Conservation (phyloP, 345 rosid genomes). For the Rhodomyrtus tomentosa region DNA sequence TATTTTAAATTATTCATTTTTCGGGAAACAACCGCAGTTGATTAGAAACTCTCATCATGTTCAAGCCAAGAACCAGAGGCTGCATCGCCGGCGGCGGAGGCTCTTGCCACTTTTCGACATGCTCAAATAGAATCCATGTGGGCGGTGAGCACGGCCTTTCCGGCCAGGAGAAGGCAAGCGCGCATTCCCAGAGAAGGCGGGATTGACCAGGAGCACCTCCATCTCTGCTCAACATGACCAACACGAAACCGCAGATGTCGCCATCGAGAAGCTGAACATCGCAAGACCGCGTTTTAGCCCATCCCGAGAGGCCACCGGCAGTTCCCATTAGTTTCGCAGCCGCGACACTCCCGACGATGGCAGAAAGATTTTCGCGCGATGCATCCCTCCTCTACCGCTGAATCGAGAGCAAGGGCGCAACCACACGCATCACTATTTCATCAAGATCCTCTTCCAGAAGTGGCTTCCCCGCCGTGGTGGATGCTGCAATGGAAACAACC, state of each 20-base stretch:
- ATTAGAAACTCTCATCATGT: not conserved
- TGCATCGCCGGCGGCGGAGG: too few species aligned
- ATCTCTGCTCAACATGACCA: slow-evolving; percentile 75
- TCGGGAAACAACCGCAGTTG: accelerated
- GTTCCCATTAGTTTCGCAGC: slow-evolving; percentile 93
- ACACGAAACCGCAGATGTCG: slow-evolving; percentile 61
- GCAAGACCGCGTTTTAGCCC: slow-evolving; percentile 90
- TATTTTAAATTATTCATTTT: too few species aligned
- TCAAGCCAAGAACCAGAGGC: not conserved
- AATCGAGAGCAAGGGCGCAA: slow-evolving; percentile 67
- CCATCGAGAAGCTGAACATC: slow-evolving; percentile 81
- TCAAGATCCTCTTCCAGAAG: slow-evolving; percentile 67
- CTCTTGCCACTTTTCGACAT: too few species aligned
- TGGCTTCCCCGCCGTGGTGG: slow-evolving; percentile 78
- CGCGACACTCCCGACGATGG: slow-evolving; percentile 85
- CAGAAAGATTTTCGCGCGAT: slow-evolving; percentile 83
- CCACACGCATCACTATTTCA: slow-evolving; percentile 73
- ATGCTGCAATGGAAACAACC: slow-evolving; percentile 92
- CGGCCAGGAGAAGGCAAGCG: slow-evolving; percentile 67
- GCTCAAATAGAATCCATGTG: too few species aligned
- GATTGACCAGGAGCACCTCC: slow-evolving; percentile 64
- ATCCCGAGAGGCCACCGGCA: slow-evolving; percentile 86
- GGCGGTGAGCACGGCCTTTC: slow-evolving; percentile 67
- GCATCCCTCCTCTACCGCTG: slow-evolving; percentile 64
- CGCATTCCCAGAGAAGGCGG: slow-evolving; percentile 65